Percentiles rank a stretch among this genome's conserved stretches.
Evolutionary conservation across 2,329 filamentous ascomycete genomes (phyloP).

Genomic region (Aschersonia sp.): DNA sequence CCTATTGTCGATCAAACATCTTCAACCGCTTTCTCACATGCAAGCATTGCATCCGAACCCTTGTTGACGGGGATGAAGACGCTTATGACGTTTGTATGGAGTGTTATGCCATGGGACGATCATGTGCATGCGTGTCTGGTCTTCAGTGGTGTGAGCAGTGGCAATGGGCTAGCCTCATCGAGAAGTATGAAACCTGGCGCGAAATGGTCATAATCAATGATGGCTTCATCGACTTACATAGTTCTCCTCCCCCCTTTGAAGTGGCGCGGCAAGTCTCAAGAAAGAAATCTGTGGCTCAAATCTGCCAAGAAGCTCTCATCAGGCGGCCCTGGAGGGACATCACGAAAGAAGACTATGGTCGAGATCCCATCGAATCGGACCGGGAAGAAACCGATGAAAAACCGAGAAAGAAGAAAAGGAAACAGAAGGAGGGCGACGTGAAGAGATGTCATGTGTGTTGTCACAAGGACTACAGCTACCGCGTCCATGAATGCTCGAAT

Average conservation of each 20-base stretch:
- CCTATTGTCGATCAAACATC: slow-evolving; percentile 90
- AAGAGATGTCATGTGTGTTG: slow-evolving; percentile 71
- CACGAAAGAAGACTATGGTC: slow-evolving; percentile 40
- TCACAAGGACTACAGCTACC: slow-evolving; percentile 69
- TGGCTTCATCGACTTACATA: slow-evolving; percentile 48
- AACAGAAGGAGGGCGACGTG: slow-evolving; percentile 38
- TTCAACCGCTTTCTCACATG: slow-evolving; percentile 96
- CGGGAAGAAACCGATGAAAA: slow-evolving; percentile 46
- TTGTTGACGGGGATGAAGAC: slow-evolving; percentile 57
- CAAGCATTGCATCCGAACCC: slow-evolving; percentile 59
- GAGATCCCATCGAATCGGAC: slow-evolving; percentile 33
- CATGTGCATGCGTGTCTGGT: slow-evolving; percentile 75
- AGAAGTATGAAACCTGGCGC: slow-evolving; percentile 74
- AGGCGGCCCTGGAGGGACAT: slow-evolving; percentile 73
- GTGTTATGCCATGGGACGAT: slow-evolving; percentile 94
- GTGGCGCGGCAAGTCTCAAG: slow-evolving; percentile 51
- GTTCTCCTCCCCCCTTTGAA: slow-evolving; percentile 56
- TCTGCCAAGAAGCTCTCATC: slow-evolving; percentile 83
- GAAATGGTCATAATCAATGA: slow-evolving; percentile 62
- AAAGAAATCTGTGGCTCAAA: slow-evolving; percentile 73
- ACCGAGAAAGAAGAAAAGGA: slow-evolving; percentile 46
- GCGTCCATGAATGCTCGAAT: slow-evolving; percentile 65
- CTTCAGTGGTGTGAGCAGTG: slow-evolving; percentile 91
- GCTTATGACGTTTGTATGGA: slow-evolving; percentile 97
- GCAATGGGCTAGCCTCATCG: slow-evolving; percentile 62